phyloP scores from a whole-genome alignment of 805 yeast species.

The Zygotorulaspora sp. region DNA sequence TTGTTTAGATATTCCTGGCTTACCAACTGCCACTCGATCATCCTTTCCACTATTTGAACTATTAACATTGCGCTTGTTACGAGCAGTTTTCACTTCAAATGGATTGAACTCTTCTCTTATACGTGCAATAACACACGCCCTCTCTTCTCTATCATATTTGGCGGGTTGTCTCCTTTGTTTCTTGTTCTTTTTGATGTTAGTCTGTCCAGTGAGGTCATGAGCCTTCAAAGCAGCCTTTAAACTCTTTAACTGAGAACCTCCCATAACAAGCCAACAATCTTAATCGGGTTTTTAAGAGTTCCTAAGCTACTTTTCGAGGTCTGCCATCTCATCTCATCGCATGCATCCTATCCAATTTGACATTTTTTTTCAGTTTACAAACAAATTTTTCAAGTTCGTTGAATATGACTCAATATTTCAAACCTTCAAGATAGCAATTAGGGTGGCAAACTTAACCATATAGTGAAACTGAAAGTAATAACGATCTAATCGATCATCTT shows the following conservation, averaged over 20 bases:
- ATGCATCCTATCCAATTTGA: slow-evolving; percentile 8
- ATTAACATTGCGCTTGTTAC: slow-evolving; percentile 47
- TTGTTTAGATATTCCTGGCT: slow-evolving; percentile 66
- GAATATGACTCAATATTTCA: slow-evolving; percentile 3
- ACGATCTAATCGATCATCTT: not conserved
- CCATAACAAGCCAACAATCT: slow-evolving; percentile 45
- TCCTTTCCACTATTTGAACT: slow-evolving; percentile 38
- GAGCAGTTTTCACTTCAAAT: slow-evolving; percentile 72
- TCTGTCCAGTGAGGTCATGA: slow-evolving; percentile 83
- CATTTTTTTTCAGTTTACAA: not conserved
- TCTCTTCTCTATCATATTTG: slow-evolving; percentile 68
- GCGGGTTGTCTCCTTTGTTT: slow-evolving; percentile 51
- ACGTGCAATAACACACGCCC: slow-evolving; percentile 47
- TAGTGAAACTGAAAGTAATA: no score
- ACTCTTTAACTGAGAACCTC: slow-evolving; percentile 83
- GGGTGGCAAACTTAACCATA: slow-evolving; percentile 1
- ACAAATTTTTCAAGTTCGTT: slow-evolving; percentile 13
- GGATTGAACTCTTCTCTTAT: slow-evolving; percentile 86
- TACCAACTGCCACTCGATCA: slow-evolving; percentile 52
- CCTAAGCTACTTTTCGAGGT: not conserved
- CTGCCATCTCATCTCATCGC: slow-evolving; percentile 24
- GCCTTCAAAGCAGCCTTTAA: slow-evolving; percentile 71
- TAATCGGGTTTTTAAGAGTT: no score
- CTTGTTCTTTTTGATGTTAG: slow-evolving; percentile 56
- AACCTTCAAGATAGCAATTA: not conserved